Percentiles rank a stretch among this genome's conserved stretches.
phyloP scores from a whole-genome alignment of 441 rosid species.

The Gossypium trilobum region DNA sequence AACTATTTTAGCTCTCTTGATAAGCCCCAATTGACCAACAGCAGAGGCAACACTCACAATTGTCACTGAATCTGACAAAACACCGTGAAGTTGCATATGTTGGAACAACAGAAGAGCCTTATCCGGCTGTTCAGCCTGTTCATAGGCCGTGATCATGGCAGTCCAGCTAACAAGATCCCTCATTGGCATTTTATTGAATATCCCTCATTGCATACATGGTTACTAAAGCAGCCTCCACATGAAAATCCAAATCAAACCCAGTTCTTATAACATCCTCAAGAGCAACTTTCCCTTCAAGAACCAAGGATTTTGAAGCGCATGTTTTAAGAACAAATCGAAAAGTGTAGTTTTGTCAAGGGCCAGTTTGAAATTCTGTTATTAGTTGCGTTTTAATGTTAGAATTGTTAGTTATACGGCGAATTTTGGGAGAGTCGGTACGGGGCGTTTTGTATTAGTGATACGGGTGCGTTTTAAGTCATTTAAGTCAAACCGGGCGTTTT shows the following conservation, averaged over 20 bases:
- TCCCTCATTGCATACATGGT: slow-evolving; percentile 32
- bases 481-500: too few relatives aligned
- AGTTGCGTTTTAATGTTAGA: too few relatives aligned
- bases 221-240: slow-evolving; percentile 38
- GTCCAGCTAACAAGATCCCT: slow-evolving; percentile 55
- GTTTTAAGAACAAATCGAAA: slow-evolving; percentile 42
- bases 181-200: slow-evolving; percentile 41
- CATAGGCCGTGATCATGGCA: slow-evolving; percentile 42
- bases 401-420: too few relatives aligned
- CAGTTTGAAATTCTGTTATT: too few relatives aligned
- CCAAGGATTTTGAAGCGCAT: slow-evolving; percentile 28
- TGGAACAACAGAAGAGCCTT: slow-evolving; percentile 33
- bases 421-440: too few relatives aligned
- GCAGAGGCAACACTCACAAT: slow-evolving; percentile 43
- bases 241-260: slow-evolving; percentile 34
- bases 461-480: too few relatives aligned
- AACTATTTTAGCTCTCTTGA: slow-evolving; percentile 22
- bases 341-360: slow-evolving; percentile 21
- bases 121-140: slow-evolving; percentile 38
- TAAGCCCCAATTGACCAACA: slow-evolving; percentile 38
- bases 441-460: too few relatives aligned
- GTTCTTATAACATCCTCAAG: slow-evolving; percentile 34
- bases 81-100: slow-evolving; percentile 32
- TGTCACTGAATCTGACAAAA: slow-evolving; percentile 32
- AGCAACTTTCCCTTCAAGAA: slow-evolving; percentile 19